phyloP scores from a whole-genome alignment of 225 moss, liverwort and hornwort species.

The Straminergon stramineum region DNA sequence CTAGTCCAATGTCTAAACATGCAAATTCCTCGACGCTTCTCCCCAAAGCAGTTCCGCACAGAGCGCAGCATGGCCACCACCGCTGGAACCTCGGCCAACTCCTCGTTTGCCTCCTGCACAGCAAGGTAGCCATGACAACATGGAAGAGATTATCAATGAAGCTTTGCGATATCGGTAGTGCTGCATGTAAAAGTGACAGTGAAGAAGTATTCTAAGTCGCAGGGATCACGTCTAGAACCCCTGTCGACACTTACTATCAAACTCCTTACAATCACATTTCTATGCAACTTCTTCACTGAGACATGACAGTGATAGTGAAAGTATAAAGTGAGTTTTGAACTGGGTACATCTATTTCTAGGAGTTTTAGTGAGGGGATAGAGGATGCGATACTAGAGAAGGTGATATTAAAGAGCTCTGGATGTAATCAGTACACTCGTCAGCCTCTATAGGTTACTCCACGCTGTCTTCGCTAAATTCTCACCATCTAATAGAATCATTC shows the following conservation, averaged over 20 bases:
- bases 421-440: not conserved
- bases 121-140: not conserved
- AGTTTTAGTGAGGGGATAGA: not conserved
- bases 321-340: not conserved
- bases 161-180: not conserved
- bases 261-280: not conserved
- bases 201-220: not conserved
- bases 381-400: not conserved
- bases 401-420: not conserved
- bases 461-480: not conserved
- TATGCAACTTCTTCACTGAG: not conserved
- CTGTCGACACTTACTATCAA: not conserved
- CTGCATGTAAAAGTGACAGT: not conserved
- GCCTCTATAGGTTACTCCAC: not conserved
- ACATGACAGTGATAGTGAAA: not conserved
- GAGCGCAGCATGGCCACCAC: slow-evolving; percentile 70
- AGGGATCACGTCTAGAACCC: not conserved
- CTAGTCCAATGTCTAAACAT: slow-evolving; percentile 72
- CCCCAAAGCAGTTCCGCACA: slow-evolving; percentile 73
- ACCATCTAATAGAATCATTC: not conserved
- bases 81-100: slow-evolving; percentile 55
- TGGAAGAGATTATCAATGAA: no score
- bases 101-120: slow-evolving; percentile 58
- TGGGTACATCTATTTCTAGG: no score
- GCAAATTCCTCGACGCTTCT: slow-evolving; percentile 75